These are phyloP conservation scores for Trametes polyzona DNA, from an alignment of 1,284 basidiomycete genomes.

Conservation along the genomic window DNA sequence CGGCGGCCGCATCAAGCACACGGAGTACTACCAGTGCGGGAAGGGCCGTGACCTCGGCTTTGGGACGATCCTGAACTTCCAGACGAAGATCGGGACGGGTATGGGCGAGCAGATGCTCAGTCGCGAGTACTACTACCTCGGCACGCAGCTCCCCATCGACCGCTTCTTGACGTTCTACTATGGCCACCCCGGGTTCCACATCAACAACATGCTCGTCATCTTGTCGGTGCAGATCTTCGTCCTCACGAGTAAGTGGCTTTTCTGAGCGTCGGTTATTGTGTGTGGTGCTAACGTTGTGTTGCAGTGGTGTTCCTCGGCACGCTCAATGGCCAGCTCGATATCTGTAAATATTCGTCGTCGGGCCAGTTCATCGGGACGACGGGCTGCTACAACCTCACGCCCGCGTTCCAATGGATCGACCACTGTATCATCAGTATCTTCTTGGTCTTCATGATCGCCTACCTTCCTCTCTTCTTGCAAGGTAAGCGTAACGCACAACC, in stretches of 20 bases:
- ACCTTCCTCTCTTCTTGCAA: slow-evolving; percentile 92
- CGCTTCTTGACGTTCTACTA: slow-evolving; percentile 99
- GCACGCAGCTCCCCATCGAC: slow-evolving; percentile 98
- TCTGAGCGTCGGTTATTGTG: not conserved
- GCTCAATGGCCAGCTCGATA: slow-evolving; percentile 75
- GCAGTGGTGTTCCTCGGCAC: slow-evolving; percentile 91
- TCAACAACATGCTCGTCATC: slow-evolving; percentile 99
- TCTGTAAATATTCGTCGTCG: slow-evolving; percentile 77
- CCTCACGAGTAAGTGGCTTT: slow-evolving; percentile 66
- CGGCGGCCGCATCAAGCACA: slow-evolving; percentile 98
- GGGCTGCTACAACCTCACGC: slow-evolving; percentile 92
- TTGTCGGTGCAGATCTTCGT: slow-evolving; percentile 94
- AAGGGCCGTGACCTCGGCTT: slow-evolving; percentile 99
- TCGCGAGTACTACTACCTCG: slow-evolving; percentile 98
- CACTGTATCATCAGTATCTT: slow-evolving; percentile 96
- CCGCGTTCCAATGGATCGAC: slow-evolving; percentile 92
- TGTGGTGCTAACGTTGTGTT: slow-evolving; percentile 21
- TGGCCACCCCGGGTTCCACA: slow-evolving; percentile 99
- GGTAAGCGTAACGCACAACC: slow-evolving; percentile 51
- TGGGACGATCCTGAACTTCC: slow-evolving; percentile 98
- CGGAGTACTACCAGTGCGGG: slow-evolving; percentile 98
- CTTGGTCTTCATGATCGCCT: slow-evolving; percentile 95
- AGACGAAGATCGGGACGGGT: slow-evolving; percentile 99
- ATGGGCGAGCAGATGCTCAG: slow-evolving; percentile 99
- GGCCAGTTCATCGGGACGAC: slow-evolving; percentile 76